Evolutionary conservation across 805 yeast genomes (phyloP).

Genomic region (Pichia phayaonensis): DNA sequence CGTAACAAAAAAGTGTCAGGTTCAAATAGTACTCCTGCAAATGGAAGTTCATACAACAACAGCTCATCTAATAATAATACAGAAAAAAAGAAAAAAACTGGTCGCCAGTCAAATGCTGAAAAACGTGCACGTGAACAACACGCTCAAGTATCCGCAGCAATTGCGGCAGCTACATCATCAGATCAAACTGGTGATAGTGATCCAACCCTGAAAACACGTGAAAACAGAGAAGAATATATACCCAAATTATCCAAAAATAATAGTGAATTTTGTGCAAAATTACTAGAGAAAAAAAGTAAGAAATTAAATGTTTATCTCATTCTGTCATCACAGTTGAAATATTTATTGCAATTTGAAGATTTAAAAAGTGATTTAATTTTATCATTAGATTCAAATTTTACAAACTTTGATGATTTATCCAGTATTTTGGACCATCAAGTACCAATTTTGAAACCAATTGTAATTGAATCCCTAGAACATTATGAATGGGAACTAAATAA

Average conservation of each 20-base stretch:
- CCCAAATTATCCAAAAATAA: constrained; percentile 27
- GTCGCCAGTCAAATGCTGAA: constrained; percentile 5
- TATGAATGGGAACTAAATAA: constrained; percentile 17
- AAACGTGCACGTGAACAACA: constrained; percentile 4
- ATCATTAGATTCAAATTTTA: constrained; percentile 38
- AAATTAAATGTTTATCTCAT: constrained; percentile 34
- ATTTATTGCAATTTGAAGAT: constrained; percentile 27
- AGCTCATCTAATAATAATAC: background rate
- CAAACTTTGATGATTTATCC: constrained; percentile 10
- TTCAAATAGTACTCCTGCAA: background rate
- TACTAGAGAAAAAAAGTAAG: constrained; percentile 15
- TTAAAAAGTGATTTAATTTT: constrained; percentile 36
- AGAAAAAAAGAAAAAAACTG: constrained; percentile 4
- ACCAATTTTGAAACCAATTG: constrained; percentile 41
- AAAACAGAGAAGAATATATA: constrained; percentile 25
- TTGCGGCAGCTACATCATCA: background rate
- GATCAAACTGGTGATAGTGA: background rate
- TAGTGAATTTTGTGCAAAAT: constrained; percentile 15
- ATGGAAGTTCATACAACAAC: background rate
- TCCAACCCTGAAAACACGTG: constrained; percentile 2
- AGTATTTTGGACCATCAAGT: constrained; percentile 15
- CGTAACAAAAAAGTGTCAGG: background rate
- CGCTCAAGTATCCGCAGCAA: background rate
- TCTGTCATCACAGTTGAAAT: constrained; percentile 37
- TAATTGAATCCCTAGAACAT: constrained; percentile 40